phyloP scores from a whole-genome alignment of 768 basidiomycete species.

The Mrakia blollopis region DNA sequence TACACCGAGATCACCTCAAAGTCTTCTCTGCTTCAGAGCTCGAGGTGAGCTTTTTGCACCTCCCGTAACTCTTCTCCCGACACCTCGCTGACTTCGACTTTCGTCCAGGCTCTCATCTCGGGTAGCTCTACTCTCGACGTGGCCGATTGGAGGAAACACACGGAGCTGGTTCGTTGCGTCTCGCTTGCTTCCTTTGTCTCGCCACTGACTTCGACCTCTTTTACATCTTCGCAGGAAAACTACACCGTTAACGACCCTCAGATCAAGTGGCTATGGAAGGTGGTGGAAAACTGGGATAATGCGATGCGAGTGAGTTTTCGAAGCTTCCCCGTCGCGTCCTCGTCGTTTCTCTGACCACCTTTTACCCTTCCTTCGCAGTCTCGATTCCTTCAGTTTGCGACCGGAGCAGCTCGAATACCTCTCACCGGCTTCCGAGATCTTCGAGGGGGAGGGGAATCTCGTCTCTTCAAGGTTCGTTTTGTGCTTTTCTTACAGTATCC shows the following conservation, averaged over 20 bases:
- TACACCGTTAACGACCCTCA: neutral
- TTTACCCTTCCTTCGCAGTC: neutral
- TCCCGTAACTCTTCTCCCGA: neutral
- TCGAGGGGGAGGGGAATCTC: constrained; percentile 8
- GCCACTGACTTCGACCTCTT: too few relatives aligned
- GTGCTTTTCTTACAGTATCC: neutral
- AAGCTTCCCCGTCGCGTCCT: neutral
- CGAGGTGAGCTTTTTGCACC: neutral
- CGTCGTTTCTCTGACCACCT: neutral
- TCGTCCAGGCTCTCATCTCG: neutral
- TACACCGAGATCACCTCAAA: neutral
- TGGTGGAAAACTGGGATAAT: neutral
- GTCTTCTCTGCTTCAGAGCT: neutral
- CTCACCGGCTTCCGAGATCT: constrained; percentile 11
- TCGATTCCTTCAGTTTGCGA: neutral
- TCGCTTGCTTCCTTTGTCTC: too few relatives aligned
- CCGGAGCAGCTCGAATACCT: constrained; percentile 7
- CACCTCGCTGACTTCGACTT: neutral
- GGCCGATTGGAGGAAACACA: neutral
- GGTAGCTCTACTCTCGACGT: constrained; percentile 1
- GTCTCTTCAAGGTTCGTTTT: neutral
- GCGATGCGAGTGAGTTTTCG: neutral
- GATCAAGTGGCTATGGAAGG: constrained; percentile 8
- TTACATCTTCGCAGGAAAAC: neutral
- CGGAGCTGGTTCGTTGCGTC: neutral